These are phyloP conservation scores for Colletotrichum zoysiae DNA, from an alignment of 2,329 filamentous ascomycete genomes.

Conservation along the genomic window DNA sequence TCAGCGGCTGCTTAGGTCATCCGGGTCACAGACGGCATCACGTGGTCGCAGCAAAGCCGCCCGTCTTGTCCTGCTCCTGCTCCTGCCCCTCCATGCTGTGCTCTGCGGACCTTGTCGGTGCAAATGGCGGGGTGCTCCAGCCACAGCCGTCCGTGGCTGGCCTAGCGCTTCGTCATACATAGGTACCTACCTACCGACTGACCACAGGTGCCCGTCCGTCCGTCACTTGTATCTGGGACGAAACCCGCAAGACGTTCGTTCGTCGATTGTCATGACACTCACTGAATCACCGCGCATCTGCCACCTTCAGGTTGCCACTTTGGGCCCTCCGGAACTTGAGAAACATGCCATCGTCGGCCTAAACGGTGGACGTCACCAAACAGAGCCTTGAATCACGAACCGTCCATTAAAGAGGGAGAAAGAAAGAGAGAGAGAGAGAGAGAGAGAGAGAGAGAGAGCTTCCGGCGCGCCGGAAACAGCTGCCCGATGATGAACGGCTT, in stretches of 20 bases:
- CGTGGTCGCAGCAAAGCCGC: background rate
- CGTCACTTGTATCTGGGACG: conserved; percentile 12
- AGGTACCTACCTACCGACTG: conserved; percentile 13
- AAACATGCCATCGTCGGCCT: conserved; percentile 32
- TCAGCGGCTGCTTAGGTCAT: background rate
- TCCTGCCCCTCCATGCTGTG: conserved; percentile 33
- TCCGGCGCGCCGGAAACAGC: background rate
- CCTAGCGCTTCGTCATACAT: conserved; percentile 40
- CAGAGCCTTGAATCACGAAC: background rate
- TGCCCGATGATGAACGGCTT: conserved; percentile 46
- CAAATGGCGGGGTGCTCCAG: conserved; percentile 39
- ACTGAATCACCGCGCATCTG: conserved; percentile 20
- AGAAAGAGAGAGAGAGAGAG: too few relatives aligned
- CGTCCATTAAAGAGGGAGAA: background rate
- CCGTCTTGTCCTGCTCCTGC: too few relatives aligned
- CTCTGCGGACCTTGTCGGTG: conserved; percentile 31
- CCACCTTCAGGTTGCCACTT: conserved; percentile 34
- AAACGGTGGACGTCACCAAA: conserved; percentile 29
- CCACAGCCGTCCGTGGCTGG: conserved; percentile 37
- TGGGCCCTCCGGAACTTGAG: conserved; percentile 10
- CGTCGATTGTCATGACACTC: conserved; percentile 7
- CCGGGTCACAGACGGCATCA: rapidly evolving
- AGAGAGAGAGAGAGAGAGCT: background rate
- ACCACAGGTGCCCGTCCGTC: background rate
- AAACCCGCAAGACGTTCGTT: conserved; percentile 25